Base-by-base conservation (phyloP, 202 grass and related monocot genomes). In the Panicum virgatum region DNA sequence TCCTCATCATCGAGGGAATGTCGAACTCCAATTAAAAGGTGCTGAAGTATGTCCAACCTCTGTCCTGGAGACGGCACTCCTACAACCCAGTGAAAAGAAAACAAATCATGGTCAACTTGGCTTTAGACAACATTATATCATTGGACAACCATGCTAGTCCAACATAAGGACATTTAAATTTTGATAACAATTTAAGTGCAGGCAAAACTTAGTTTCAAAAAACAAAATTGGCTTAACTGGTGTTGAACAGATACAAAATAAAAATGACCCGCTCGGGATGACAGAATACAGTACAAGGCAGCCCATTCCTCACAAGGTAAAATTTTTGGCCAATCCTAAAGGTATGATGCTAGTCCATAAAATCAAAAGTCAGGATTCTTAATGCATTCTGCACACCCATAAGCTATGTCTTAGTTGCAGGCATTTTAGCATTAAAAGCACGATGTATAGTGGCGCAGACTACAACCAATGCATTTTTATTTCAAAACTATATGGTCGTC, bases 61-160 rank as follows among this genome's bases (percentile, higher is more conserved):
- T 95, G 95, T 80, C 73, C 73, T 23, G 92, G 92, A 60, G 95
- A 98, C 54, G 95, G 95, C 67, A 95, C 92, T 78, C 92, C 90
- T 95, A 82, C 77, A 92, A 83, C 62, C 46, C 79, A 86, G 72
- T 39, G 72, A 43, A 63, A 64, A 71, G 39, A 69, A 18, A 69
- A 74, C 39, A 61, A 69, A 57, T 2, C 52, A 66, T 70, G 32
- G 40, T 68, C 27, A 72, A 72, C 81, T 52, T 63, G 46, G 7
- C 72, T 45, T 64, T 52, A 62, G 18, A 56, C 2, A 83, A 36
- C 57, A 80, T 30, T 30, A 69, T 72, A 78, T 69, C 37, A 79
- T 20, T 80, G 70, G 36, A 77, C 3, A 75, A 88, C 38, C 46
- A 56, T 79, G n/a, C 32, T 66, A 50, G 27, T 80, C 12, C 53